Conservation (phyloP, 495 filamentous ascomycete species). For the Podospora fimiseda region DNA sequence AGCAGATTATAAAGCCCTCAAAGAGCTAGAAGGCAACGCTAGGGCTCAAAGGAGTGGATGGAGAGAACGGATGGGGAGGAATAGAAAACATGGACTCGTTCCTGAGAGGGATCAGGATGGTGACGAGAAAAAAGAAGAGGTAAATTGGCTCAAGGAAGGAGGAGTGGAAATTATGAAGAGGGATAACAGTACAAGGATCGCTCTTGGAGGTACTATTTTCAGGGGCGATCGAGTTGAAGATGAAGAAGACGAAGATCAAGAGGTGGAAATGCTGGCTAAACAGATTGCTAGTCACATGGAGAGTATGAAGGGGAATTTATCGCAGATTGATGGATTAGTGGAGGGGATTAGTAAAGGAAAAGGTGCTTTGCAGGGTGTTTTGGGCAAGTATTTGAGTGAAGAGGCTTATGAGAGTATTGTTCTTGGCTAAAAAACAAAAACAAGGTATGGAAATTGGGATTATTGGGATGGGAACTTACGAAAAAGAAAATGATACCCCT, state of each 20-base stretch:
- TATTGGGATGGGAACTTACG: neutral
- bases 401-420: conserved; percentile 38
- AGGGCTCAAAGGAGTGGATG: conserved; percentile 32
- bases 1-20: conserved; percentile 33
- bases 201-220: conserved; percentile 26
- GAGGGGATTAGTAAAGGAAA: conserved; percentile 39
- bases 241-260: conserved; percentile 26
- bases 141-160: neutral
- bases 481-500: conserved; percentile 12
- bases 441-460: neutral
- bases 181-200: conserved; percentile 12
- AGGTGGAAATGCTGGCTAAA: conserved; percentile 31
- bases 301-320: conserved; percentile 55
- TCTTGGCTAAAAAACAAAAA: conserved; percentile 28
- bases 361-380: conserved; percentile 33
- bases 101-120: conserved; percentile 23
- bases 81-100: conserved; percentile 38
- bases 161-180: conserved; percentile 14
- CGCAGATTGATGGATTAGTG: conserved; percentile 40
- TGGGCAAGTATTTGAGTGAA: conserved; percentile 39
- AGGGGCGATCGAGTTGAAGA: neutral
- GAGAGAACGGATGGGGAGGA: conserved; percentile 23
- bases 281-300: conserved; percentile 45
- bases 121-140: conserved; percentile 2
- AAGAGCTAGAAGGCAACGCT: conserved; percentile 33